Evolutionary conservation across 2,329 filamentous ascomycete species (phyloP).

Genomic region (Stagonosporopsis chrysanthemi): DNA sequence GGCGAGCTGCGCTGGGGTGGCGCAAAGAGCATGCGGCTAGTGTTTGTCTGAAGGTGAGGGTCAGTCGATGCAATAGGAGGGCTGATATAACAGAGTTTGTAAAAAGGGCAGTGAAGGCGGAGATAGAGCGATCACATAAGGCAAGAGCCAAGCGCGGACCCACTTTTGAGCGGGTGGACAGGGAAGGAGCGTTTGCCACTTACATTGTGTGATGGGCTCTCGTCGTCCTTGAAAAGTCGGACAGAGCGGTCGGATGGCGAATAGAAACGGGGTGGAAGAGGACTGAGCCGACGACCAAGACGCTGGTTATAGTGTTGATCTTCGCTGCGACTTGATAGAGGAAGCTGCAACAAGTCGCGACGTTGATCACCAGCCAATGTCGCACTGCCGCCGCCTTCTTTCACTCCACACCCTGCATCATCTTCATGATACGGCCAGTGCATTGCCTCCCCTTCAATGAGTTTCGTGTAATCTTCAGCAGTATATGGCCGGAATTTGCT

Average conservation of each 20-base stretch:
- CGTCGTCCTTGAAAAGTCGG: constrained; percentile 26
- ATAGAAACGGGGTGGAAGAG: constrained; percentile 41
- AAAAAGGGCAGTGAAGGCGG: constrained; percentile 17
- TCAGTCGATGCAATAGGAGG: constrained; percentile 13
- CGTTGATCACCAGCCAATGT: constrained; percentile 13
- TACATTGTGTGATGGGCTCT: constrained; percentile 44
- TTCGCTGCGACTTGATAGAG: constrained; percentile 26
- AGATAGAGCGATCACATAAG: background rate
- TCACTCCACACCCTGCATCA: constrained; percentile 13
- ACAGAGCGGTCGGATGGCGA: constrained; percentile 37
- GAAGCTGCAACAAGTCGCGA: constrained; percentile 14
- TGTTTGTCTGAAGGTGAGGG: constrained; percentile 32
- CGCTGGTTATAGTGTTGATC: constrained; percentile 18
- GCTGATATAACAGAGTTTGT: background rate
- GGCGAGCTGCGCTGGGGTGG: constrained; percentile 16
- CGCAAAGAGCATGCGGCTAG: constrained; percentile 33
- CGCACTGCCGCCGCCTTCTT: constrained; percentile 19
- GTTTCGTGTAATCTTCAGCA: constrained; percentile 37
- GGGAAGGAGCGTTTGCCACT: constrained; percentile 31
- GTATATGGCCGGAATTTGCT: constrained; percentile 34
- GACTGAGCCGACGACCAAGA: constrained; percentile 12
- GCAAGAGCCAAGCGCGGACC: constrained; percentile 12
- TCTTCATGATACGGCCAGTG: constrained; percentile 26
- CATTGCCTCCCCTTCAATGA: constrained; percentile 35
- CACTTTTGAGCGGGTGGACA: constrained; percentile 2